Evolutionary conservation across 192 early-diverging fungal genomes (phyloP), one percentile per base, ranked within the genome.

Genomic region (Backusella liffmaniae): DNA sequence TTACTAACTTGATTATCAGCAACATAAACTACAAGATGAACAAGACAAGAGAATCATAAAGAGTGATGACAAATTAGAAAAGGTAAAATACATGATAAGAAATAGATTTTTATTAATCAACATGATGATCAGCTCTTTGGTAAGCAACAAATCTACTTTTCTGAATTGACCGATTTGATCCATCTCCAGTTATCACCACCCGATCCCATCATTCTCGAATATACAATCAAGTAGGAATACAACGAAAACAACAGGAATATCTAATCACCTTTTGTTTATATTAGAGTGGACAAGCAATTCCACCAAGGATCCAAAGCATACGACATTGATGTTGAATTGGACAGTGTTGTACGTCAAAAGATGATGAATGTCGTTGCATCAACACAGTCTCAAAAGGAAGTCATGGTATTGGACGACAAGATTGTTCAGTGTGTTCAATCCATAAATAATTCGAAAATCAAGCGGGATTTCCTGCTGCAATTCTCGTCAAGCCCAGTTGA

Each of bases 281-380:
- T 26, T 71, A 91, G 88, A 23, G 87, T 91, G 1, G 96, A 96
- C 78, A 90, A 95, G 77, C 90, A 89, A 36, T 92, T 89, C 76
- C 89, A 94, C 53, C 86, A 91, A 67, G 88, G 89, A 23, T 84
- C 88, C 77, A 86, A 92, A 67, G 96, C 94, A 21, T 99, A 93
- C 80, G 98, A 99, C 79, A 83, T 99, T 32, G 91, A 97, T 71
- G 96, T 99, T 1, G 96, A 97, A 62, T 79, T 95, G 5, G 95
- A 96, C 73, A 93, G 94, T 79, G 68, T 86, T 34, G 74, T 90
- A n/a, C 88, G 90, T 70, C 80, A 83, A 78, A 83, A 92, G 79
- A 79, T 93, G 76, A 56, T 83, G 42, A 75, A 82, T 6, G 70
- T 88, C 18, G 76, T 86, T 4, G 76, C 84, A 1, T 86, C 90